A percentile compares a stretch with the other conserved stretches of the same genome.
These are phyloP conservation scores for Jatropha curcas DNA, from an alignment of 345 rosid species.

Conservation along the genomic window DNA sequence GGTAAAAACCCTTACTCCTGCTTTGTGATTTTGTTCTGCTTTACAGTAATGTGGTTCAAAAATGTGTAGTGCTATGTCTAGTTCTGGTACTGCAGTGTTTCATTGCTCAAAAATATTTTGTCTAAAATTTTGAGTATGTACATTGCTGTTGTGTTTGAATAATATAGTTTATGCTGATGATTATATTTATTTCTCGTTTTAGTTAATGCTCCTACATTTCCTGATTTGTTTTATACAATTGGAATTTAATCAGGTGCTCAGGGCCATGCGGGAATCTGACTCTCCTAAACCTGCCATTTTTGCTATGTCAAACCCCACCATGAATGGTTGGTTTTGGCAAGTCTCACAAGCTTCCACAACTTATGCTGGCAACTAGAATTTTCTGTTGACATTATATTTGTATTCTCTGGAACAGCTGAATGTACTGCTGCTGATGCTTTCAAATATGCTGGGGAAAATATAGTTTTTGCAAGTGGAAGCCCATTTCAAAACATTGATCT, in stretches of 20 bases:
- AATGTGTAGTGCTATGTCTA: not conserved
- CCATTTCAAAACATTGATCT: constrained; percentile 86
- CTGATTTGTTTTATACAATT: constrained; percentile 17
- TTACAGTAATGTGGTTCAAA: not conserved
- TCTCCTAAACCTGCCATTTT: constrained; percentile 89
- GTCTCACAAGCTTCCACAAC: constrained; percentile 4
- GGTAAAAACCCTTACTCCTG: constrained; percentile 40
- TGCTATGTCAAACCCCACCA: constrained; percentile 98
- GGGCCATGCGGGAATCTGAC: constrained; percentile 81
- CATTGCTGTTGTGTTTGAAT: too few species aligned
- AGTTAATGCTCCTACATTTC: not conserved
- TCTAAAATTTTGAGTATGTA: not conserved
- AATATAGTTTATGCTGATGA: too few species aligned
- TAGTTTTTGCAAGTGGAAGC: constrained; percentile 97
- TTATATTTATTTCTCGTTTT: too few species aligned
- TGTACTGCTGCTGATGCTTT: constrained; percentile 96
- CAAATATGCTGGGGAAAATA: constrained; percentile 84
- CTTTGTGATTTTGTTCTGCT: not conserved
- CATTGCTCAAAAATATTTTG: not conserved
- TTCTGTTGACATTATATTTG: constrained; percentile 21
- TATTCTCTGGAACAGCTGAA: constrained; percentile 63
- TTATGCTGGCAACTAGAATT: constrained; percentile 12
- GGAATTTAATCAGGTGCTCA: constrained; percentile 67
- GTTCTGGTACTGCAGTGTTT: not conserved
- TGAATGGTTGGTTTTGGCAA: constrained; percentile 62